phyloP scores from a whole-genome alignment of 352 stramenopile genomes.

The Elongisporangium senticosum region DNA sequence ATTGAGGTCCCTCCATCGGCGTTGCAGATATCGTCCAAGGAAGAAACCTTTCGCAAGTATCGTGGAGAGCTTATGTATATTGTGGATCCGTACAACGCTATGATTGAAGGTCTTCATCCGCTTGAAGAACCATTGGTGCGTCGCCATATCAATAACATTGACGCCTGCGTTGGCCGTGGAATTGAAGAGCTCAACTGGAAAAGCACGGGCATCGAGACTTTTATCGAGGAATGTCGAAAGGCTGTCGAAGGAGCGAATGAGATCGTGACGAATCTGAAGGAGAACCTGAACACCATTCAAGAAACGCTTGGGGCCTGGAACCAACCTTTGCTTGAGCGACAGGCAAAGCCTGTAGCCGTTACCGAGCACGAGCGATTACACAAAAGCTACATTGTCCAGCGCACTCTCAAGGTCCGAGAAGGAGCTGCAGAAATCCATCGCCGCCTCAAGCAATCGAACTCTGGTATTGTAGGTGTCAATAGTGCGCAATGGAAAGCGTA shows the following conservation, averaged over 20 bases:
- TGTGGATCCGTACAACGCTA: slow-evolving; percentile 97
- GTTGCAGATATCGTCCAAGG: slow-evolving; percentile 93
- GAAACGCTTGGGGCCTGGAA: slow-evolving; percentile 92
- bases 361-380: slow-evolving; percentile 95
- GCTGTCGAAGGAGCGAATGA: slow-evolving; percentile 87
- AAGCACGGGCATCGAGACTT: slow-evolving; percentile 88
- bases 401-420: slow-evolving; percentile 94
- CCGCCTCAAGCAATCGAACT: slow-evolving; percentile 95
- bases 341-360: slow-evolving; percentile 94
- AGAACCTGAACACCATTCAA: slow-evolving; percentile 94
- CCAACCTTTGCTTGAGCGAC: slow-evolving; percentile 90
- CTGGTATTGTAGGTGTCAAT: slow-evolving; percentile 91
- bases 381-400: slow-evolving; percentile 90
- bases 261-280: slow-evolving; percentile 94
- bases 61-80: slow-evolving; percentile 96
- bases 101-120: slow-evolving; percentile 94
- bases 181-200: slow-evolving; percentile 96
- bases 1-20: slow-evolving; percentile 94
- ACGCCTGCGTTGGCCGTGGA: slow-evolving; percentile 89
- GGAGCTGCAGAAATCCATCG: slow-evolving; percentile 94
- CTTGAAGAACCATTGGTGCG: slow-evolving; percentile 95
- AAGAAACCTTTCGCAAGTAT: slow-evolving; percentile 95
- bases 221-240: slow-evolving; percentile 91
- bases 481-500: slow-evolving; percentile 96
- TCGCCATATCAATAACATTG: slow-evolving; percentile 95